These are phyloP conservation scores for Lachancea sp. DNA, from an alignment of 805 yeast species.

Conservation along the genomic window DNA sequence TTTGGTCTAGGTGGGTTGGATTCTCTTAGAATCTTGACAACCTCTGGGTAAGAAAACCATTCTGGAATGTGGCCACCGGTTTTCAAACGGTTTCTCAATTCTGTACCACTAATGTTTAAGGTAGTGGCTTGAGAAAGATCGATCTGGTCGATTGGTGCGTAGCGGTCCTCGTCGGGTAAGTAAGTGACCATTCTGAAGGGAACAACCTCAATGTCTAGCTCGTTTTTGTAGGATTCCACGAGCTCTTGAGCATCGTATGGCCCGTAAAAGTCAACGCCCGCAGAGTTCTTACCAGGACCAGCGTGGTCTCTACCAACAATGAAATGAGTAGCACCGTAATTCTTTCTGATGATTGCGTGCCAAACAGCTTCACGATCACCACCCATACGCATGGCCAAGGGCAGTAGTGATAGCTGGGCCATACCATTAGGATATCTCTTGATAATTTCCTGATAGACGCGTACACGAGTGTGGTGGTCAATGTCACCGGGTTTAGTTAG, in stretches of 20 bases:
- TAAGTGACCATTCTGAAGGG: constrained; percentile 97
- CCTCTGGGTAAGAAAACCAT: constrained; percentile 97
- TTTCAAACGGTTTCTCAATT: constrained; percentile 78
- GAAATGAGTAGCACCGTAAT: constrained; percentile 94
- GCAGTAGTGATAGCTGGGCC: constrained; percentile 82
- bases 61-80: constrained; percentile 86
- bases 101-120: constrained; percentile 90
- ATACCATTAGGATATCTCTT: constrained; percentile 91
- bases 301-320: constrained; percentile 98
- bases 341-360: constrained; percentile 96
- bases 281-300: constrained; percentile 85
- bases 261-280: constrained; percentile 91
- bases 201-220: constrained; percentile 82
- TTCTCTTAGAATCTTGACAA: constrained; percentile 82
- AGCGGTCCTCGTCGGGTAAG: constrained; percentile 89
- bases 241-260: constrained; percentile 95
- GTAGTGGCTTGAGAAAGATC: constrained; percentile 66
- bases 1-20: constrained; percentile 84
- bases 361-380: constrained; percentile 98
- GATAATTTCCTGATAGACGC: constrained; percentile 87
- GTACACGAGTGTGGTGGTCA: constrained; percentile 95
- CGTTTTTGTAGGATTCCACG: constrained; percentile 67
- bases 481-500: constrained; percentile 96
- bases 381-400: constrained; percentile 98
- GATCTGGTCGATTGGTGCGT: constrained; percentile 91